Evolutionary conservation across 805 yeast genomes (phyloP), one percentile per base, ranked within the genome.

Genomic region (Candida ponderosae): DNA sequence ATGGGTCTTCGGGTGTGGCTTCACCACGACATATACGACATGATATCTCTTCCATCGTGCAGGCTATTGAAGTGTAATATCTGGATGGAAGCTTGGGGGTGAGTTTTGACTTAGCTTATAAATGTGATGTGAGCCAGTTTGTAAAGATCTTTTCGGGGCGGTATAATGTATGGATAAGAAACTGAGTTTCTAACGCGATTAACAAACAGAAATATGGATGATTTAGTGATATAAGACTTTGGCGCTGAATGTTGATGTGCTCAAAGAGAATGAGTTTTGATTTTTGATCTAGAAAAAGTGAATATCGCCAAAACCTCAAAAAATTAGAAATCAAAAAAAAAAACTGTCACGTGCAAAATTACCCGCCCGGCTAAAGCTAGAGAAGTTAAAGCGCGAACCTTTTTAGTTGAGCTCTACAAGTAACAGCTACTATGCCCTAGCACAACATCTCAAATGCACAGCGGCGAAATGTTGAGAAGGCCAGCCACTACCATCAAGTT

Each of bases 11-110:
- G 0, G 61, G 63, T 0, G 93, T 76, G n/a, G 75, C 89, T 49
- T 87, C 97, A 29, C 95, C 90, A 36, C 96, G 81, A 56, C 98
- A 93, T 33, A 93, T 89, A 42, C 98, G 81, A 59, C 98, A 93
- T 4, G 81, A 71, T 24, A 66, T 70, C 41, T 71, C 81, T 27
- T 58, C 62, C 17, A 24, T 33, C 15, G 20, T 11, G 8, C 11
- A 13, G 4, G 15, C 11, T 7, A 32, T 16, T 18, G 27, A 32
- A 32, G 6, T 21, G 10, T 7, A 7, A 10, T 21, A 10, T 21
- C 10, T 21, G 24, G 24, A 21, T 7, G 23, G n/a, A n/a, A n/a
- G n/a, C n/a, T n/a, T n/a, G n/a, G n/a, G n/a, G n/a, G n/a, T n/a
- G n/a, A n/a, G n/a, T n/a, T n/a, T n/a, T n/a, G n/a, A n/a, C n/a